Evolutionary conservation across 768 basidiomycete species (phyloP), one percentile per base, ranked within the genome.

Genomic region (Tephrocybe sp.): DNA sequence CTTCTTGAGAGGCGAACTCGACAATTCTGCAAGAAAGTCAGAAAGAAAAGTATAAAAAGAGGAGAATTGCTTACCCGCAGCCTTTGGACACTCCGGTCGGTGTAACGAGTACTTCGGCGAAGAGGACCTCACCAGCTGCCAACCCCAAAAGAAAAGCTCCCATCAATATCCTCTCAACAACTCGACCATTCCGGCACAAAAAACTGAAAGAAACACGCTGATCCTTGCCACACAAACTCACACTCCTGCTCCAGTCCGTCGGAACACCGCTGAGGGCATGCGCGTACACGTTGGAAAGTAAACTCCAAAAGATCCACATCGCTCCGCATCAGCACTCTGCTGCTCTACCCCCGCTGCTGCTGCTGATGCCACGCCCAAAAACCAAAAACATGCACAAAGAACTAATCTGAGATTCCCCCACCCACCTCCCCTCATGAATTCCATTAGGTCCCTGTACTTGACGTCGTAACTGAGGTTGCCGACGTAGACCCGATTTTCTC

Each of bases 391-490:
- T 70, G 64, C 74, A 68, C 73, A 70, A 80, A 83, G 74, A 85
- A 71, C 66, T 65, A 66, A 68, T 67, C 75, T 79, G 73, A 77
- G 77, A 84, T 83, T 81, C 86, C 84, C 83, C 84, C 75, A 94
- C 95, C 88, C 91, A 97, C 95, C 94, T 93, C 92, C 91, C 88
- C 91, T 83, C 93, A 97, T 96, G 70, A 97, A 98, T 85, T 98
- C 93, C 84, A 95, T 93, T 72, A 99, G 80, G 78, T 98, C 97
- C 74, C 93, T 84, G 76, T 96, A 98, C 75, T 88, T 95, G 85
- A 94, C 92, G 70, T 96, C 92, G 79, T 98, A 99, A 68, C 91
- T 93, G 73, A 99, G 84, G 71, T 99, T 99, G 66, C 97, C 96
- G 70, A 98, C 93, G 65, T 99, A 99, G 64, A 98, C 93, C 62